Evolutionary conservation across 2,329 filamentous ascomycete species (phyloP), one percentile per base, ranked within the genome.

Genomic region (Madurella fahalii): DNA sequence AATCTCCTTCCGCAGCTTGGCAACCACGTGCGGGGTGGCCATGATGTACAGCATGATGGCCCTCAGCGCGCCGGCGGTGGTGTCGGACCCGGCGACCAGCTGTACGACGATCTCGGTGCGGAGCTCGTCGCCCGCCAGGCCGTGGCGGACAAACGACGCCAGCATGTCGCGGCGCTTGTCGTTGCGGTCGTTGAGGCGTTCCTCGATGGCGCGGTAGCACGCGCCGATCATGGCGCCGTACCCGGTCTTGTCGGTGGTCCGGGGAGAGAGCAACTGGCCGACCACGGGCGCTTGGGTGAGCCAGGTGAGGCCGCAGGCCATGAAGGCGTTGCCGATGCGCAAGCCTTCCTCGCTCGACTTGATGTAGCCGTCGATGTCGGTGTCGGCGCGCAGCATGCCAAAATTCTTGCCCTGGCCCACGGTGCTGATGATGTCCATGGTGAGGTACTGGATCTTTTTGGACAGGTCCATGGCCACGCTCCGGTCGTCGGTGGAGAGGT

Each of bases 341-440:
- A 60, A 17, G 16, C 59, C 60, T 9, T 57, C 34, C 15, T 62
- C 59, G 44, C 13, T 17, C 2, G 49, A 53, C 11, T 49, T 43
- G 40, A 80, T 72, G 61, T 78, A 80, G 49, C 71, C 71, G 58
- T 74, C 74, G 0, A 76, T 69, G 58, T 82, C 78, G 5, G 67
- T 63, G 60, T 82, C 76, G 4, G 68, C 61, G 16, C 71, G 69
- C 0, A 82, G 61, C 59, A 76, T 76, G 13, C 78, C 78, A 58
- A 81, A 79, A 0, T 73, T 62, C 37, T 74, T 62, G 18, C 79
- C 80, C 34, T 82, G 76, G 0, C 76, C 77, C 15, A 84, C 63
- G 47, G 75, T 72, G 40, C 74, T 78, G 58, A 84, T 80, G 40
- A 82, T 74, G 57, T 84, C 81, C 13, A 84, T 68, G 1, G 79